phyloP scores from a whole-genome alignment of 768 basidiomycete species.

The Suillus luteus region DNA sequence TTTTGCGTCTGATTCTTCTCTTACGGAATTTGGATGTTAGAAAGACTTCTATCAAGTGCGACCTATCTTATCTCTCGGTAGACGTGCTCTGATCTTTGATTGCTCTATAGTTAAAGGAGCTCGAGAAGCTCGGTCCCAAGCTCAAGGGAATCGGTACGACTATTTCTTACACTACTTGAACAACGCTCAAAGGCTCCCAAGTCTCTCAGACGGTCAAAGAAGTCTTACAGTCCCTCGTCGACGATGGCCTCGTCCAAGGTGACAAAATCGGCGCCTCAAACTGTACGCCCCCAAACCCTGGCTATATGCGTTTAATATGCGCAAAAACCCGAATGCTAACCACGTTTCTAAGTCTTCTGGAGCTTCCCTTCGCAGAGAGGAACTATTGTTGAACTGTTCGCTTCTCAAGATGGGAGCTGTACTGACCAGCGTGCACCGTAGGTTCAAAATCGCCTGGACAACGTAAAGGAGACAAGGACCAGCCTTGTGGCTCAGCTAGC shows the following conservation, averaged over 20 bases:
- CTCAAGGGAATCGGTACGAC: slow-evolving; percentile 84
- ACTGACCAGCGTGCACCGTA: slow-evolving; percentile 24
- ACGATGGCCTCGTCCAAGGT: slow-evolving; percentile 80
- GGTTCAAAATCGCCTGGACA: slow-evolving; percentile 59
- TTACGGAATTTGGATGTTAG: slow-evolving; percentile 38
- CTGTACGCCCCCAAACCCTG: slow-evolving; percentile 48
- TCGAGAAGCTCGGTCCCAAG: slow-evolving; percentile 88
- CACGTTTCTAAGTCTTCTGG: slow-evolving; percentile 74
- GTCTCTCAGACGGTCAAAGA: slow-evolving; percentile 94
- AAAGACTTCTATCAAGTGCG: slow-evolving; percentile 80
- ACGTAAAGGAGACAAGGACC: slow-evolving; percentile 48
- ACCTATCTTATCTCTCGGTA: neutral
- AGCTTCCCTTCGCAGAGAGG: slow-evolving; percentile 91
- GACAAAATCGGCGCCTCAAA: slow-evolving; percentile 97
- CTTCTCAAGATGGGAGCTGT: neutral
- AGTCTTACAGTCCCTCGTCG: slow-evolving; percentile 82
- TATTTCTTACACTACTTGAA: neutral
- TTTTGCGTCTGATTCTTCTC: neutral
- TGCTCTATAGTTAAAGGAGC: slow-evolving; percentile 72
- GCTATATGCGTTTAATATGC: slow-evolving; percentile 27
- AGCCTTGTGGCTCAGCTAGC: slow-evolving; percentile 46
- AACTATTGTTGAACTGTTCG: slow-evolving; percentile 51
- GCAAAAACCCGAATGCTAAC: slow-evolving; percentile 6
- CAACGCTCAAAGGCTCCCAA: slow-evolving; percentile 28
- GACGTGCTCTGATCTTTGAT: slow-evolving; percentile 3